Conservation (phyloP, 1,139 yeast species). For the Protomyces inouyei region DNA sequence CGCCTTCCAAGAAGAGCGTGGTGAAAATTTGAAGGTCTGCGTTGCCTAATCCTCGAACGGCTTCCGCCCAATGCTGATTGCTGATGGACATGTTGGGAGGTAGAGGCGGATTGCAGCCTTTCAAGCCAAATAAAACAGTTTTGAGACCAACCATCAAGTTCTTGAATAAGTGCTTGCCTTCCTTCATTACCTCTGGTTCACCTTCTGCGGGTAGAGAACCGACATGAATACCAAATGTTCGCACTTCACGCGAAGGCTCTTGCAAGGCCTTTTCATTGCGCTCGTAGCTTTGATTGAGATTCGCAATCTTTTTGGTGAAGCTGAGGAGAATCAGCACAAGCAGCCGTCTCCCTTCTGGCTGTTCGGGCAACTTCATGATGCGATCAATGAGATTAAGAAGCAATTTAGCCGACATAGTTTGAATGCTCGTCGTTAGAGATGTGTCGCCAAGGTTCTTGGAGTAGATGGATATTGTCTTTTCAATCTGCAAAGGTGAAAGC, state of each 20-base stretch:
- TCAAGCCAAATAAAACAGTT: slow-evolving; percentile 83
- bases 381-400: slow-evolving; percentile 82
- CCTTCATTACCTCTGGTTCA: not conserved
- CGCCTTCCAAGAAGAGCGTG: slow-evolving; percentile 75
- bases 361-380: slow-evolving; percentile 75
- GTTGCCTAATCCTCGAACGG: slow-evolving; percentile 72
- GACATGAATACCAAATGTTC: slow-evolving; percentile 6
- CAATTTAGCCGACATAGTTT: slow-evolving; percentile 93
- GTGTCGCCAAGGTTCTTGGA: slow-evolving; percentile 77
- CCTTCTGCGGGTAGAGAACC: not conserved
- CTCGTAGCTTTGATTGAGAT: slow-evolving; percentile 51
- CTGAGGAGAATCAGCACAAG: slow-evolving; percentile 77
- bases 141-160: slow-evolving; percentile 86
- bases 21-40: slow-evolving; percentile 80
- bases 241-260: not conserved
- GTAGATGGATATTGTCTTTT: slow-evolving; percentile 81
- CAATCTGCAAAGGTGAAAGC: slow-evolving; percentile 73
- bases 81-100: slow-evolving; percentile 41
- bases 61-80: slow-evolving; percentile 71
- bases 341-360: slow-evolving; percentile 57
- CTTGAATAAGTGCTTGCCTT: slow-evolving; percentile 80
- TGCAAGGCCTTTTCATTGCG: not conserved
- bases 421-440: slow-evolving; percentile 81
- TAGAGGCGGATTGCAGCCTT: slow-evolving; percentile 80
- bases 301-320: slow-evolving; percentile 74